Evolutionary conservation across 2,329 filamentous ascomycete genomes (phyloP).

Genomic region (Plectosphaerella plurivora): DNA sequence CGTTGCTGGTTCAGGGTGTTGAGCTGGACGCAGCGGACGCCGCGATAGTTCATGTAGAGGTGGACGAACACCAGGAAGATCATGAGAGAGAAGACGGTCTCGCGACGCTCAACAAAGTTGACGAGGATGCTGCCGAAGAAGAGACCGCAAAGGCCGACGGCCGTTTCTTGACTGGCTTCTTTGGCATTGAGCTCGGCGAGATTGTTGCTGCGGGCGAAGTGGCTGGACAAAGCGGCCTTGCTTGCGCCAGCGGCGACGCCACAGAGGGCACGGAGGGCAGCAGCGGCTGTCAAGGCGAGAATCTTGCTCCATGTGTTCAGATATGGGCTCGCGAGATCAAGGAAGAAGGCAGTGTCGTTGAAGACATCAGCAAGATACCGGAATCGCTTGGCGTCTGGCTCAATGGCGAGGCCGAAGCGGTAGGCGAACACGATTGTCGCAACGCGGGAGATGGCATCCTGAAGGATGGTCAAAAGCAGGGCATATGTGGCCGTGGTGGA

Average conservation of each 20-base stretch:
- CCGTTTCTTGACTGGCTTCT: constrained; percentile 92
- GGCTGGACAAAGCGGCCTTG: constrained; percentile 85
- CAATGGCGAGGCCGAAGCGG: constrained; percentile 73
- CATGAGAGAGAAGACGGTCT: constrained; percentile 71
- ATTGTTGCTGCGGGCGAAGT: constrained; percentile 86
- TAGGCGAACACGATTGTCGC: constrained; percentile 87
- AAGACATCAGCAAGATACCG: constrained; percentile 82
- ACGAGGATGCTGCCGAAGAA: constrained; percentile 79
- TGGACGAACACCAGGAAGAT: constrained; percentile 70
- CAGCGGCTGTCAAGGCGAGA: constrained; percentile 42
- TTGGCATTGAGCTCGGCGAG: constrained; percentile 90
- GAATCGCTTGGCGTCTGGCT: constrained; percentile 88
- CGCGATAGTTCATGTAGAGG: constrained; percentile 79
- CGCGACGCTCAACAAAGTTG: constrained; percentile 64
- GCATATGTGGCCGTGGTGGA: constrained; percentile 74
- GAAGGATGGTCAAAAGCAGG: constrained; percentile 75
- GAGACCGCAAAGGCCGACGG: constrained; percentile 86
- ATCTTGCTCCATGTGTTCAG: constrained; percentile 54
- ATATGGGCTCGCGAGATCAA: constrained; percentile 78
- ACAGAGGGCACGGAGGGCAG: constrained; percentile 61
- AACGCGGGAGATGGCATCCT: constrained; percentile 74
- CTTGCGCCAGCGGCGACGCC: constrained; percentile 86
- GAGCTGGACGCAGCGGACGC: constrained; percentile 81
- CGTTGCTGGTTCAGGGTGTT: constrained; percentile 80
- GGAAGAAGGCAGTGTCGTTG: constrained; percentile 79